phyloP scores from a whole-genome alignment of 805 yeast genomes.

The Candida andamanensis region DNA sequence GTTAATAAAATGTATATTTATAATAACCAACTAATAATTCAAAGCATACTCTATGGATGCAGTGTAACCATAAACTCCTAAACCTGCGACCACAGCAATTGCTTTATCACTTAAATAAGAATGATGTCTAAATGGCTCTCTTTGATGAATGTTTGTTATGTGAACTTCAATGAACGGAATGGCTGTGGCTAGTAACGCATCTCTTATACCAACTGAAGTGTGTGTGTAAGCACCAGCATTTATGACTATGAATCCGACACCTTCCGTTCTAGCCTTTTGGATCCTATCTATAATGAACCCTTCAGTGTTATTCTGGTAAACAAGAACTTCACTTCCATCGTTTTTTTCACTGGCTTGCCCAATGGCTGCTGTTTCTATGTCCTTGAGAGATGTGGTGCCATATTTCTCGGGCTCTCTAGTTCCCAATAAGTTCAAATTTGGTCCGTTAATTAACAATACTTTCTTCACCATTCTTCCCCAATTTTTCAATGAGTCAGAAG shows the following conservation, averaged over 20 bases:
- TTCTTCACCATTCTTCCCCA: conserved; percentile 28
- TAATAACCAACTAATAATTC: conserved; percentile 20
- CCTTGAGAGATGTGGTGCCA: conserved; percentile 41
- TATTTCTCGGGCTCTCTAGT: conserved; percentile 47
- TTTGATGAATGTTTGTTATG: conserved; percentile 47
- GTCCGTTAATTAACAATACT: conserved; percentile 46
- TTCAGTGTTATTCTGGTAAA: conserved; percentile 42
- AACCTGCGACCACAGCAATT: conserved; percentile 39
- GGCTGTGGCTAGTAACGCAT: conserved; percentile 44
- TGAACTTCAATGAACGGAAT: conserved; percentile 49
- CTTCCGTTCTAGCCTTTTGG: conserved; percentile 41
- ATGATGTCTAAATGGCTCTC: conserved; percentile 49
- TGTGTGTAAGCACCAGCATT: conserved; percentile 53
- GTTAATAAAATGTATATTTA: conserved; percentile 22
- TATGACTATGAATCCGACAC: conserved; percentile 41
- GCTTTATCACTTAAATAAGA: conserved; percentile 47
- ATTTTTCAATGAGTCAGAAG: conserved; percentile 1
- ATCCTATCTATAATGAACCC: conserved; percentile 44
- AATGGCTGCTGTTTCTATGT: conserved; percentile 38
- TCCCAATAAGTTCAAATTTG: conserved; percentile 47
- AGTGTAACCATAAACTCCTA: conserved; percentile 40
- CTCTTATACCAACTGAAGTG: conserved; percentile 47
- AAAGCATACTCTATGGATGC: conserved; percentile 38
- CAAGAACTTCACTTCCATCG: conserved; percentile 25
- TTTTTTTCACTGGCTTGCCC: conserved; percentile 25